A percentile compares a stretch with the other conserved stretches of the same genome.
Conservation (phyloP, 176 grass and related monocot genomes). For the Rhipidocladum racemiflorum region DNA sequence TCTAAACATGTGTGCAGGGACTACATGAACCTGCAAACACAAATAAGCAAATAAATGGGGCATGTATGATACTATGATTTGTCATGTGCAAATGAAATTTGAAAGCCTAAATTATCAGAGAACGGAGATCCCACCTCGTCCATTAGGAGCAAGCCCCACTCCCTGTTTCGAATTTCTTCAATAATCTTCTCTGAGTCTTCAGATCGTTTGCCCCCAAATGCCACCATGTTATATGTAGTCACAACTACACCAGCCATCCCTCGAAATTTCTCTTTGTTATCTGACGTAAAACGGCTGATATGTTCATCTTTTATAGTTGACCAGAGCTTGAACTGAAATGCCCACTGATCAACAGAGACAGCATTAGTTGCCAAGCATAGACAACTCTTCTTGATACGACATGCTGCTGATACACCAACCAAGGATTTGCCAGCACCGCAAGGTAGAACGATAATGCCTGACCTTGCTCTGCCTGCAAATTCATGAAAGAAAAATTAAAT, state of each 20-base stretch:
- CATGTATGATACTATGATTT: background rate
- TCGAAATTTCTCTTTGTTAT: constrained; percentile 94
- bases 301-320: constrained; percentile 95
- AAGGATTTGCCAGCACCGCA: constrained; percentile 98
- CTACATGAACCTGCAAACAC: constrained; percentile 88
- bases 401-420: constrained; percentile 92
- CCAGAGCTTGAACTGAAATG: constrained; percentile 99
- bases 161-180: constrained; percentile 90
- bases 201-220: constrained; percentile 85
- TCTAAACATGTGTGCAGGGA: constrained; percentile 98
- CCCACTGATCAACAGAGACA: constrained; percentile 98
- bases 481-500: background rate
- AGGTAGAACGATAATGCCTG: constrained; percentile 95
- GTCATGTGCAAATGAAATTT: background rate
- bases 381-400: constrained; percentile 88
- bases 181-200: constrained; percentile 99
- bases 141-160: constrained; percentile 98
- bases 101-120: background rate
- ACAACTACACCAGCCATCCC: constrained; percentile 89
- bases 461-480: constrained; percentile 75
- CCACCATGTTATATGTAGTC: constrained; percentile 99
- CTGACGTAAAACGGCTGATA: constrained; percentile 91
- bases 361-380: constrained; percentile 97
- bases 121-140: constrained; percentile 65
- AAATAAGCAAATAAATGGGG: constrained; percentile 1